phyloP scores from a whole-genome alignment of 208 protist genomes.

The Leishmania aethiopica region DNA sequence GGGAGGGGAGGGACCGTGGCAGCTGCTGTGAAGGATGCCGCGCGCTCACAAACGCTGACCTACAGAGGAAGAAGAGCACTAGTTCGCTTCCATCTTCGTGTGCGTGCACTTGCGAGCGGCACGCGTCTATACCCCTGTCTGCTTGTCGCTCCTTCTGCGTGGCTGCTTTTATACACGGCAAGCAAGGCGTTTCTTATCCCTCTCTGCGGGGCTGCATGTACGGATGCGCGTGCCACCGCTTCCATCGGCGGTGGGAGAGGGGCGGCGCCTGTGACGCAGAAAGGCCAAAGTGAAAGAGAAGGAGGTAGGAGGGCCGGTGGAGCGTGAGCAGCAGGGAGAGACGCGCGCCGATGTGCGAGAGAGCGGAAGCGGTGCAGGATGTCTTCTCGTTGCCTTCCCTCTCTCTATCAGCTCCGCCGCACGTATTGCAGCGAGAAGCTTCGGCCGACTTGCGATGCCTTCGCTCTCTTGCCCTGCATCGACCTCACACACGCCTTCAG shows the following conservation, averaged over 20 bases:
- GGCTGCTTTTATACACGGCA: not conserved
- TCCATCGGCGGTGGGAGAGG: not conserved
- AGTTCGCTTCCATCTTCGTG: not conserved
- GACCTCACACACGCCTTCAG: not conserved
- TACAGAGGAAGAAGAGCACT: not conserved
- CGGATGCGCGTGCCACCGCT: not conserved
- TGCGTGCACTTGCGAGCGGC: not conserved
- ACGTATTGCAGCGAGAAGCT: not conserved
- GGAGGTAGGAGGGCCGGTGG: not conserved
- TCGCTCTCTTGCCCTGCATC: not conserved
- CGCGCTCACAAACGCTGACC: too few species aligned
- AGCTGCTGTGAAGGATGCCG: not conserved
- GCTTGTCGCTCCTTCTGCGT: not conserved
- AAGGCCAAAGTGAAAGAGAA: not conserved
- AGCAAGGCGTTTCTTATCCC: not conserved
- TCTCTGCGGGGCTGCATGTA: not conserved
- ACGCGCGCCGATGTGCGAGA: not conserved
- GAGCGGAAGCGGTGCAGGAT: not conserved
- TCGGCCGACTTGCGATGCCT: too few species aligned
- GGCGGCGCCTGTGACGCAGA: not conserved
- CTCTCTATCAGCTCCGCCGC: not conserved
- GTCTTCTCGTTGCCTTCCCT: not conserved
- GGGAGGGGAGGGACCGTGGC: not conserved
- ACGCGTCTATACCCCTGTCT: not conserved
- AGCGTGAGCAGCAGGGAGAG: not conserved